Conservation (phyloP, 2,329 filamentous ascomycete genomes). For the Cladophialophora chaetospira region DNA sequence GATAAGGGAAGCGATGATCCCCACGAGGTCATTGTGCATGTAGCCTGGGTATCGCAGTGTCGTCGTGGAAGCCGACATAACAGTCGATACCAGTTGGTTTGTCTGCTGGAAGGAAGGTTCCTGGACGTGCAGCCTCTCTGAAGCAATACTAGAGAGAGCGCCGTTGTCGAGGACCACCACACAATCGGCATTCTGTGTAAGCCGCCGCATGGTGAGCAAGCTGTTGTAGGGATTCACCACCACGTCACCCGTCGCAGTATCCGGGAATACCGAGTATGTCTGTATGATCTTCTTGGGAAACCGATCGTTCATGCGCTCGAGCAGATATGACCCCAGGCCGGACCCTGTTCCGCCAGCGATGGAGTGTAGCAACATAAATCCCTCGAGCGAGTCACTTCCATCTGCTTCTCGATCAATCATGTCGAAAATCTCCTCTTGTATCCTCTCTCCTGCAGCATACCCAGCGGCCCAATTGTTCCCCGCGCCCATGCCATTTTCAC, state of each 20-base stretch:
- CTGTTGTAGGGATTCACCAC: slow-evolving; percentile 99
- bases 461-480: slow-evolving; percentile 99
- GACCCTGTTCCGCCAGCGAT: slow-evolving; percentile 97
- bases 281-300: slow-evolving; percentile 99
- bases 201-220: slow-evolving; percentile 81
- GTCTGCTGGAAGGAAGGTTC: slow-evolving; percentile 96
- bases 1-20: slow-evolving; percentile 92
- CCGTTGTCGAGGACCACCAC: slow-evolving; percentile 97
- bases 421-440: slow-evolving; percentile 97
- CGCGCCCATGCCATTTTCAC: slow-evolving; percentile 88
- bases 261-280: slow-evolving; percentile 97
- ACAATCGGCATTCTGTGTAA: slow-evolving; percentile 95
- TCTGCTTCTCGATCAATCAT: slow-evolving; percentile 99
- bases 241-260: slow-evolving; percentile 86
- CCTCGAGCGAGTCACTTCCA: slow-evolving; percentile 95
- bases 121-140: slow-evolving; percentile 90
- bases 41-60: slow-evolving; percentile 96
- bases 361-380: slow-evolving; percentile 98
- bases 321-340: slow-evolving; percentile 89
- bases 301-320: slow-evolving; percentile 93
- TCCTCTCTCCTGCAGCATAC: slow-evolving; percentile 86
- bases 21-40: slow-evolving; percentile 99
- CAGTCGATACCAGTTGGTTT: slow-evolving; percentile 93
- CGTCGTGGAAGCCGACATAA: slow-evolving; percentile 98
- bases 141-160: slow-evolving; percentile 87